Evolutionary conservation across 495 filamentous ascomycete species (phyloP), one percentile per base, ranked within the genome.

Genomic region (Apiosordaria backusii): DNA sequence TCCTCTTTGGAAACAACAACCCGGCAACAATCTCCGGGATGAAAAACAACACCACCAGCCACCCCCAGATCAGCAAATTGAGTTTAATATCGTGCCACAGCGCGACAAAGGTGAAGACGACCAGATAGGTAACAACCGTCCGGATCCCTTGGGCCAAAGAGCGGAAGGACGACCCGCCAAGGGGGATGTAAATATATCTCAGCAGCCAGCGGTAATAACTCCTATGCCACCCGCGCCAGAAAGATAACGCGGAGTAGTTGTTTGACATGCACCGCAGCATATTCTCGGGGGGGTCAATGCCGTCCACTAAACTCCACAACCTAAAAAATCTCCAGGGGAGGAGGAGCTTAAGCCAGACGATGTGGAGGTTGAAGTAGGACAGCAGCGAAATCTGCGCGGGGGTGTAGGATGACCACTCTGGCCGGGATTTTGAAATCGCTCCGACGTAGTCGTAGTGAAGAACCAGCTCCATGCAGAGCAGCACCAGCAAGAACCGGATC

Each of bases 261-360:
- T 99, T 86, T 70, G 88, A 92, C 80, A 97, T 92, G 81, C 95
- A 99, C 71, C 95, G 92, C 60, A 98, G 84, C 91, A 99, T 95
- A 79, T 99, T 99, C 76, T 99, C 95, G 3, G 95, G 93, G 0
- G 95, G 92, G 74, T 99, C 95, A 71, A 98, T 86, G 67, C 90
- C 89, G 75, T 99, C 95, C 52, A 92, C 72, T 2, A 98, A 84
- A 0, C 91, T 81, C 95, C 95, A 99, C 22, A 99, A 85, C 5
- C 95, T 91, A 86, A 99, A 99, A 78, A 98, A 90, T 7, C 95
- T 91, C 93, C 93, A 99, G 15, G 94, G 96, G 4, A 98, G 85
- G 0, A 99, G 87, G 0, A 99, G 88, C 75, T 99, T 99, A 57
- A 99, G 85, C 95, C 95, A 99, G 77, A 99, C 92, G 76, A 97